A percentile compares a stretch with the other conserved stretches of the same genome.
Conservation (phyloP, 2,329 filamentous ascomycete species). For the Parafenestella ontariensis region DNA sequence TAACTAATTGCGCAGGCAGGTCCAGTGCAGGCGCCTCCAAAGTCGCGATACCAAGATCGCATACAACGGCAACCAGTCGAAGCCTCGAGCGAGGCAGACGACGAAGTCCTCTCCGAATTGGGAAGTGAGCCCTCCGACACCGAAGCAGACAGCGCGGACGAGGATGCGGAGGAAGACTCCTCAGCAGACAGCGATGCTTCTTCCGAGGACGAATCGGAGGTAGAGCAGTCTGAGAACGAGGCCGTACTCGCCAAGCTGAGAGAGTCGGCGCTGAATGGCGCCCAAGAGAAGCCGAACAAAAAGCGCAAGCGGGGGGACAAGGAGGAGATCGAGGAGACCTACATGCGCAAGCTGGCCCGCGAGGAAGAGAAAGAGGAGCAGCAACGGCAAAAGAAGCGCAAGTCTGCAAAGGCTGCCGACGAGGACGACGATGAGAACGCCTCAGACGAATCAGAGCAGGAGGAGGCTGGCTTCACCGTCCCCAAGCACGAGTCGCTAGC, state of each 20-base stretch:
- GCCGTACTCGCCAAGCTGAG: slow-evolving; percentile 32
- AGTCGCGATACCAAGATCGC: slow-evolving; percentile 47
- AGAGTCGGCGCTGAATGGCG: slow-evolving; percentile 35
- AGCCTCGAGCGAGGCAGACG: slow-evolving; percentile 58
- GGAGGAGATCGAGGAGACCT: slow-evolving; percentile 73
- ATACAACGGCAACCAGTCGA: slow-evolving; percentile 26
- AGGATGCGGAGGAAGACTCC: slow-evolving; percentile 42
- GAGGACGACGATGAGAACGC: slow-evolving; percentile 28
- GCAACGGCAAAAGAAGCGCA: slow-evolving; percentile 47
- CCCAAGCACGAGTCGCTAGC: slow-evolving; percentile 60
- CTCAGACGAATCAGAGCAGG: slow-evolving; percentile 40
- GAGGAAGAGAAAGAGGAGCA: slow-evolving; percentile 54
- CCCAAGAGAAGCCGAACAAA: slow-evolving; percentile 39
- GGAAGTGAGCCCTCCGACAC: slow-evolving; percentile 26
- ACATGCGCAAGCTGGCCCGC: slow-evolving; percentile 68
- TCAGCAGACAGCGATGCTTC: slow-evolving; percentile 41
- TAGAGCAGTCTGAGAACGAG: slow-evolving; percentile 31
- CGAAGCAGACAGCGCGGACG: slow-evolving; percentile 29
- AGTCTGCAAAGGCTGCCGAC: slow-evolving; percentile 37
- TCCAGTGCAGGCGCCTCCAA: slow-evolving; percentile 49
- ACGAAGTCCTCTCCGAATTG: slow-evolving; percentile 53
- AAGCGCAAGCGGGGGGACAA: slow-evolving; percentile 62
- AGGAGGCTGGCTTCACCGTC: slow-evolving; percentile 61
- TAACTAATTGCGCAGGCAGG: slow-evolving; percentile 38
- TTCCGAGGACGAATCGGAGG: slow-evolving; percentile 25